phyloP scores from a whole-genome alignment of 1,284 basidiomycete species.

The Cryptococcus neoformans region DNA sequence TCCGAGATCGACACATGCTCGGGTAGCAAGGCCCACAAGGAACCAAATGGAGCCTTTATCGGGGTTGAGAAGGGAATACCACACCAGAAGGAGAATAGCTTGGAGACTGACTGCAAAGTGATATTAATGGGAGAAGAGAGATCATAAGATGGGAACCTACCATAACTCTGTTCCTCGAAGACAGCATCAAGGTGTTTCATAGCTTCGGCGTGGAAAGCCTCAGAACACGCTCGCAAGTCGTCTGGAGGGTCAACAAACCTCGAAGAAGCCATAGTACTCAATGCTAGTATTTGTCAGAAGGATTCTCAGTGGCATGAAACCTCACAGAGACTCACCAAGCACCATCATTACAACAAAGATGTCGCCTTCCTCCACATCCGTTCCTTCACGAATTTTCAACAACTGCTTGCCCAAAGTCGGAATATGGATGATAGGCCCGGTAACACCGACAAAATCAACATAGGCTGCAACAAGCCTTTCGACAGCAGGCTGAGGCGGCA shows the following conservation, averaged over 20 bases:
- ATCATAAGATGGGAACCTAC: constrained; percentile 12
- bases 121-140: not conserved
- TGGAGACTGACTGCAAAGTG: constrained; percentile 43
- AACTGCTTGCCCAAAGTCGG: constrained; percentile 48
- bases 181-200: constrained; percentile 50
- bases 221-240: constrained; percentile 50
- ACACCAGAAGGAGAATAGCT: constrained; percentile 49
- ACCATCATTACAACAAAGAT: constrained; percentile 52
- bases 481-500: constrained; percentile 49
- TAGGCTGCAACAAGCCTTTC: constrained; percentile 51
- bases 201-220: constrained; percentile 51
- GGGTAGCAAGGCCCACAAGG: constrained; percentile 48
- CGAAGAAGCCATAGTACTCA: constrained; percentile 51
- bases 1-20: constrained; percentile 50
- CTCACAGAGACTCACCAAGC: constrained; percentile 29
- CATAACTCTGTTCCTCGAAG: constrained; percentile 47
- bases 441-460: constrained; percentile 51
- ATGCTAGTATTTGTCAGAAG: constrained; percentile 19
- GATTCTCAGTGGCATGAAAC: not conserved
- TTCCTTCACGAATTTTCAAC: constrained; percentile 37
- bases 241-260: constrained; percentile 50
- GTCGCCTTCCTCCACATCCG: constrained; percentile 46
- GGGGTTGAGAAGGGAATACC: constrained; percentile 51
- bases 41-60: constrained; percentile 52
- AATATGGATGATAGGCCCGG: constrained; percentile 50